phyloP scores from a whole-genome alignment of 495 filamentous ascomycete species.

The Talaromyces borbonicus region DNA sequence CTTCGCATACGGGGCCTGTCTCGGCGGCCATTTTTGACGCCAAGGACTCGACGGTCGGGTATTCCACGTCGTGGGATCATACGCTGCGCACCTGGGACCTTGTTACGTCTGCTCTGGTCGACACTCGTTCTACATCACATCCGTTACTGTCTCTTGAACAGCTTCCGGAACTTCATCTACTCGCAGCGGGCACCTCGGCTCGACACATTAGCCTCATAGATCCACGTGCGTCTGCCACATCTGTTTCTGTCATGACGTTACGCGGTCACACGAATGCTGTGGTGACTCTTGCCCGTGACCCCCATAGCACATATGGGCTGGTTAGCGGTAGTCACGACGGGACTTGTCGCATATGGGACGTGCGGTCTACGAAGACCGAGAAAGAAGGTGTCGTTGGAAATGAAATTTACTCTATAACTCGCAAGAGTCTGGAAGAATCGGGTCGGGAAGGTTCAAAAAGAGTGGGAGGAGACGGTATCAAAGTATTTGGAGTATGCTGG shows the following conservation, averaged over 20 bases:
- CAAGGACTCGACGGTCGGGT: slow-evolving; percentile 74
- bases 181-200: slow-evolving; percentile 80
- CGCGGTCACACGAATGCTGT: slow-evolving; percentile 84
- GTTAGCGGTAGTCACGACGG: slow-evolving; percentile 82
- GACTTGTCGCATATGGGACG: slow-evolving; percentile 86
- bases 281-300: slow-evolving; percentile 56
- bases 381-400: slow-evolving; percentile 63
- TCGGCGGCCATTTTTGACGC: slow-evolving; percentile 74
- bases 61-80: slow-evolving; percentile 83
- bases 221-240: slow-evolving; percentile 62
- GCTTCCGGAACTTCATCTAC: slow-evolving; percentile 53
- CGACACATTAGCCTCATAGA: slow-evolving; percentile 85
- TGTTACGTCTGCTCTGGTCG: slow-evolving; percentile 60
- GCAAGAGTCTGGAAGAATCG: slow-evolving; percentile 51
- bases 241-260: slow-evolving; percentile 74
- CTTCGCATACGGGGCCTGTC: slow-evolving; percentile 60
- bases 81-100: slow-evolving; percentile 87
- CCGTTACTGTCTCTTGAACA: slow-evolving; percentile 66
- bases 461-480: slow-evolving; percentile 65
- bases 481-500: slow-evolving; percentile 89
- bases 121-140: slow-evolving; percentile 72
- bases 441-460: slow-evolving; percentile 40
- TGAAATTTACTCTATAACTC: slow-evolving; percentile 68
- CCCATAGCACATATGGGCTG: slow-evolving; percentile 66
- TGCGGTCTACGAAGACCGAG: slow-evolving; percentile 59